These are phyloP conservation scores for Rhipidocladum racemiflorum DNA, from an alignment of 176 grass and related monocot genomes.

Conservation along the genomic window DNA sequence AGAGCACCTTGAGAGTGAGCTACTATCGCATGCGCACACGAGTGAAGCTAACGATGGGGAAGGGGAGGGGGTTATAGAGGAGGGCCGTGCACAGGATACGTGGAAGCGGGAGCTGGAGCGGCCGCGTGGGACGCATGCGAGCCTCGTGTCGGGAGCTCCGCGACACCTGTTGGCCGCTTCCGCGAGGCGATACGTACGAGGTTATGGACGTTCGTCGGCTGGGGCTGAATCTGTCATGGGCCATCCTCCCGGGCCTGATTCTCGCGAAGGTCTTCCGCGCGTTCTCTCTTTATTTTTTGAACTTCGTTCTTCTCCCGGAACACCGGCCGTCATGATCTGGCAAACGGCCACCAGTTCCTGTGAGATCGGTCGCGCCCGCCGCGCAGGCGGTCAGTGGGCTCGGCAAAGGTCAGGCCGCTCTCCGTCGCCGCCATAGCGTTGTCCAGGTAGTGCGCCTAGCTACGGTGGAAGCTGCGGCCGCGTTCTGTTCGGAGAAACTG, in stretches of 20 bases:
- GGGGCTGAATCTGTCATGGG: neutral
- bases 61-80: slow-evolving; percentile 32
- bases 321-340: too few relatives aligned
- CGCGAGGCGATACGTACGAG: slow-evolving; percentile 58
- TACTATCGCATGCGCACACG: neutral
- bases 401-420: too few relatives aligned
- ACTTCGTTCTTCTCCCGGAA: too few relatives aligned
- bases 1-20: neutral
- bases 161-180: slow-evolving; percentile 49
- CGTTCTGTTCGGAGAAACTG: too few relatives aligned
- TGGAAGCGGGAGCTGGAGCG: slow-evolving; percentile 20
- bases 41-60: neutral
- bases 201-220: neutral
- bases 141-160: slow-evolving; percentile 30
- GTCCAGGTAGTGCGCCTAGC: too few relatives aligned
- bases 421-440: too few relatives aligned
- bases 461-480: too few relatives aligned
- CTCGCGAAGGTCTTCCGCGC: neutral
- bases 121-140: slow-evolving; percentile 39
- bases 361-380: too few relatives aligned
- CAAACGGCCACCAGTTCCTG: too few relatives aligned
- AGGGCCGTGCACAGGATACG: neutral
- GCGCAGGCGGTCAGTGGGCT: too few relatives aligned
- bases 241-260: neutral
- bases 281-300: too few relatives aligned